Evolutionary conservation across 148 eudicot genomes (phyloP), one percentile per base, ranked within the genome.

Genomic region (Rhododendron williamsianum): DNA sequence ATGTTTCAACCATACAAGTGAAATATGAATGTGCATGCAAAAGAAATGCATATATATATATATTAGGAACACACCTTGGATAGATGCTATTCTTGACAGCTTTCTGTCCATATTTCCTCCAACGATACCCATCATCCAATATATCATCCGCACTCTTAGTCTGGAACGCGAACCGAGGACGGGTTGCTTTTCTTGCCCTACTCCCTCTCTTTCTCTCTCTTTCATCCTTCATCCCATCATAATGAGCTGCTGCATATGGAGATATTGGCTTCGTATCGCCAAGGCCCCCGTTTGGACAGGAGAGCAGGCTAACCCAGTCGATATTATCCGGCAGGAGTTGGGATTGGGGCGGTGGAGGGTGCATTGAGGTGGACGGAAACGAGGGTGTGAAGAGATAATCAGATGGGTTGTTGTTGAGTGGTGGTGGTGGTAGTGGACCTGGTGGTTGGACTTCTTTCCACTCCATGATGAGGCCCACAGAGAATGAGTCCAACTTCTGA

Each of bases 21-120:
- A 35, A 15, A 33, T 35, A 18, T 76, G 12, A 43, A 45, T 78
- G 15, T 48, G 81, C 36, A 41, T 78, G 54, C 52, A 21, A 11
- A 9, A 23, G 49, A 23, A 45, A 36, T 33, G 18, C 3, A 19
- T 16, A 16, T 18, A 76, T 38, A 23, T 38, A 45, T 25, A 18
- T 54, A 30, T 7, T 16, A 43, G 5, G 9, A 67, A 16, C 77
- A 71, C 18, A 94, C 96, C 96, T 91, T 45, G 96, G 96, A 78
- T 89, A 91, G 16, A 16, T 79, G 88, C 86, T 93, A 69, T 94
- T 91, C 89, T 94, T 94, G 81, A 94, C 95, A 90, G 96, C 86
- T 84, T 94, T 94, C 78, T 94, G 96, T 3, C 96, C 96, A 86
- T 94, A 94, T 87, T 94, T 94, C 54, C 97, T 89, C 97, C 97